Percentiles rank a stretch among this genome's conserved stretches.
Evolutionary conservation across 208 protist genomes (phyloP).

Genomic region (Tetramitus jugosus): DNA sequence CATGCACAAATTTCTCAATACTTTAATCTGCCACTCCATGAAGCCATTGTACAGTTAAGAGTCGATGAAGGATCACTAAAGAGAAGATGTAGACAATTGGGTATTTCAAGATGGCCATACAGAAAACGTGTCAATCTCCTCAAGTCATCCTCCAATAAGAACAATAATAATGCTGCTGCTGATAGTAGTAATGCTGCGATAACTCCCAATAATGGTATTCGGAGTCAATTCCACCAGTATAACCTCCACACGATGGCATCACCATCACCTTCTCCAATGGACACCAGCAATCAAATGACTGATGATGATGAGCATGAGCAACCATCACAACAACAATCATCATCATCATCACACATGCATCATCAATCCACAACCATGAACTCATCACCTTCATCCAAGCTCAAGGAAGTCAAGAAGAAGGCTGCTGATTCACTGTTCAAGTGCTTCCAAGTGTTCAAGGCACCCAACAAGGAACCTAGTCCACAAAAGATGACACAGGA

Average conservation of each 20-base stretch:
- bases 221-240: no score
- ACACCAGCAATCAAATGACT: no score
- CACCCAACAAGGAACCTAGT: neutral
- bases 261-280: no score
- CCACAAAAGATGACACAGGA: neutral
- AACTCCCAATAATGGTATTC: no score
- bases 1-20: neutral
- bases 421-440: neutral
- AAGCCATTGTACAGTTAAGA: neutral
- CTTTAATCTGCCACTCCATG: neutral
- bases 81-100: constrained; percentile 2
- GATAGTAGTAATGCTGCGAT: no score
- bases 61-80: neutral
- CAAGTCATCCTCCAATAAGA: no score
- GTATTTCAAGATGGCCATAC: constrained; percentile 11
- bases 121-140: neutral
- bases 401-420: neutral
- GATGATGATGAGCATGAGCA: no score
- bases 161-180: no score
- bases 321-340: no score
- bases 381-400: neutral
- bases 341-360: no score
- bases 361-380: neutral
- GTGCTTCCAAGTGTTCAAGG: neutral
- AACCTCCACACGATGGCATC: no score